Evolutionary conservation across 257 asterid species (phyloP).

Genomic region (Verbascum thapsus): DNA sequence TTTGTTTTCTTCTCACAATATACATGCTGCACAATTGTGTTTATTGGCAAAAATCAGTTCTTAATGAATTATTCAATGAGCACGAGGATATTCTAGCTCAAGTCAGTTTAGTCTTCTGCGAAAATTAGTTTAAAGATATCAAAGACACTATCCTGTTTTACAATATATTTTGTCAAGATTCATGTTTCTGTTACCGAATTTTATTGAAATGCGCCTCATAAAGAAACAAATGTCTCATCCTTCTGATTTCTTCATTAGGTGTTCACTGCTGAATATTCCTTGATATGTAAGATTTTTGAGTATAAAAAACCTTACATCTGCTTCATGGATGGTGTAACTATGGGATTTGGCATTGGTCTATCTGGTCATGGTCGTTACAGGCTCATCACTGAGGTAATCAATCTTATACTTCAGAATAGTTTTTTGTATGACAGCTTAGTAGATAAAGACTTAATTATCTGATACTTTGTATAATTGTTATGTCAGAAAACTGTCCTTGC

Average conservation of each 20-base stretch:
- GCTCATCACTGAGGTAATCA: constrained; percentile 82
- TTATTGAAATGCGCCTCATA: constrained; percentile 18
- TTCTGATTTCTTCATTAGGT: constrained; percentile 49
- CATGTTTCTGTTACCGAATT: constrained; percentile 12
- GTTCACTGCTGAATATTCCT: constrained; percentile 87
- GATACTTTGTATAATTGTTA: constrained; percentile 22
- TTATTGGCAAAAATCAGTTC: constrained; percentile 3
- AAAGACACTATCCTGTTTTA: constrained; percentile 11
- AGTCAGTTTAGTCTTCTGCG: background rate
- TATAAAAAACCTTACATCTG: constrained; percentile 91
- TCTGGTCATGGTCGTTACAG: constrained; percentile 94
- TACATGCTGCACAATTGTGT: constrained; percentile 17
- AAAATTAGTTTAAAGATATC: background rate
- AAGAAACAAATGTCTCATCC: constrained; percentile 15
- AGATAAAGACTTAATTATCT: constrained; percentile 21
- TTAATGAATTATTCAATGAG: background rate
- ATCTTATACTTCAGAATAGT: constrained; percentile 24
- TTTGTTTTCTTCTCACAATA: constrained; percentile 14
- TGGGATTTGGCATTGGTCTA: constrained; percentile 97
- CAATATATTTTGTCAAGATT: constrained; percentile 20
- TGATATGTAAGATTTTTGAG: constrained; percentile 83
- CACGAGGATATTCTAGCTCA: constrained; percentile 1
- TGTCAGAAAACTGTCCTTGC: constrained; percentile 91
- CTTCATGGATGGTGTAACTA: constrained; percentile 97
- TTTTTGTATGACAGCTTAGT: constrained; percentile 14